Base-by-base conservation (phyloP, 2,329 filamentous ascomycete species). In the Botrytis tulipae region DNA sequence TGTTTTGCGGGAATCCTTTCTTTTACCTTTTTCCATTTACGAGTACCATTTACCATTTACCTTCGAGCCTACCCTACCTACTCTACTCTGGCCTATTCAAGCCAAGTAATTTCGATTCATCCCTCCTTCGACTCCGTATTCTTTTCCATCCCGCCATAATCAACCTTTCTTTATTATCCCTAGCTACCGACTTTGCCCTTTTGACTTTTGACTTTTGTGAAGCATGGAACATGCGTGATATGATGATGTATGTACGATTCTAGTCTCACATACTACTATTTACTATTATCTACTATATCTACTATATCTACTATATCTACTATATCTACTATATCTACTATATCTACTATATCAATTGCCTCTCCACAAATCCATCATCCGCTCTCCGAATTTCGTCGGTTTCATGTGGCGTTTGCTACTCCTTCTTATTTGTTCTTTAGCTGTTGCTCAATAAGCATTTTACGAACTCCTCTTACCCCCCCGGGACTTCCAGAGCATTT, bases 331-430 rank as follows among this genome's bases (percentile, higher is more conserved):
- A 32, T 22, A 32, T n/a, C 18, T 40, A 25, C 9, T 12, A 44
- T 63, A 35, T 35, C 35, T 7, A 35, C 35, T 35, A 35, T 35
- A 35, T 63, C 57, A 32, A 60, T 63, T 32, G 6, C 51, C 51
- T n/a, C 10, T 44, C 62, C 51, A 25, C 35, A 29, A 29, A 48
- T 37, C 16, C 35, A 71, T 42, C 48, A 35, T 65, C 62, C 62
- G 51, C 16, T 48, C 32, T 69, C 51, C 63, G 37, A 70, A 69
- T 32, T 18, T n/a, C 48, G 48, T 54, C 35, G 62, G 71, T 72
- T 72, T 72, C 62, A 67, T 68, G 51, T 72, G 71, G 71, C 71
- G 71, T 72, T 72, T 44, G 37, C 60, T 62, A 29, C 37, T 42
- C 18, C 18, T 72, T 42, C 71, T 68, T 60, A 57, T 42, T 40